Percentiles rank a stretch among this genome's conserved stretches.
Evolutionary conservation across 805 yeast species (phyloP).

Genomic region (Cyberlindnera misumaiensis): DNA sequence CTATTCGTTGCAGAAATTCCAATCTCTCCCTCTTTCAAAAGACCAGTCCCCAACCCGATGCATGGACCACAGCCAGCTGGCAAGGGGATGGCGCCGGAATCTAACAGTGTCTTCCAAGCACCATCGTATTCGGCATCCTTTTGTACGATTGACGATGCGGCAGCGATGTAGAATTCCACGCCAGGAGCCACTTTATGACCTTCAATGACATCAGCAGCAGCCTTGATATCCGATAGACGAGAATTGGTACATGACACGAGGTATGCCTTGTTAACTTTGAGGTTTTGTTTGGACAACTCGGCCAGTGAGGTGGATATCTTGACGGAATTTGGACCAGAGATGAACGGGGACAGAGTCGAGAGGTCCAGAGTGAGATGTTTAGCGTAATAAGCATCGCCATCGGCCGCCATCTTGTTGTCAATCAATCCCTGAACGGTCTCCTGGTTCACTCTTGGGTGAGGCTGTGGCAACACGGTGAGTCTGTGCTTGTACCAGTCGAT

Average conservation of each 20-base stretch:
- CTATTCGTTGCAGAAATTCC: slow-evolving; percentile 98
- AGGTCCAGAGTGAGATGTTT: slow-evolving; percentile 81
- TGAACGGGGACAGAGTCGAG: slow-evolving; percentile 73
- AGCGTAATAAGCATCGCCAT: slow-evolving; percentile 77
- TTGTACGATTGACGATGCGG: slow-evolving; percentile 92
- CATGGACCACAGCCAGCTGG: slow-evolving; percentile 99
- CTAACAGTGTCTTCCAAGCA: slow-evolving; percentile 84
- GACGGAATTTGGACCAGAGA: slow-evolving; percentile 97
- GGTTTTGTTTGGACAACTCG: slow-evolving; percentile 63
- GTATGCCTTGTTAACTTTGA: slow-evolving; percentile 88
- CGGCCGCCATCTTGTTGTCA: slow-evolving; percentile 42
- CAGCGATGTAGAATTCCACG: slow-evolving; percentile 95
- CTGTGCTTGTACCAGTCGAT: slow-evolving; percentile 73
- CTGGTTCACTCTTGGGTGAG: slow-evolving; percentile 78
- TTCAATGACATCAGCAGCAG: slow-evolving; percentile 82
- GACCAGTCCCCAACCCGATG: slow-evolving; percentile 93
- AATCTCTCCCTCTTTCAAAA: slow-evolving; percentile 91
- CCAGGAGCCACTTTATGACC: slow-evolving; percentile 81
- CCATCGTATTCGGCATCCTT: slow-evolving; percentile 86
- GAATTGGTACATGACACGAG: slow-evolving; percentile 98
- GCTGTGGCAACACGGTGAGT: slow-evolving; percentile 46
- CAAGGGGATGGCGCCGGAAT: slow-evolving; percentile 89
- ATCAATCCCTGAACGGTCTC: slow-evolving; percentile 48
- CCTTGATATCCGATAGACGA: slow-evolving; percentile 82
- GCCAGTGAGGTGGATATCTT: slow-evolving; percentile 78